A percentile compares a stretch with the other conserved stretches of the same genome.
Evolutionary conservation across 2,329 filamentous ascomycete genomes (phyloP).

Genomic region (Teratosphaeria pseudoeucalypti): DNA sequence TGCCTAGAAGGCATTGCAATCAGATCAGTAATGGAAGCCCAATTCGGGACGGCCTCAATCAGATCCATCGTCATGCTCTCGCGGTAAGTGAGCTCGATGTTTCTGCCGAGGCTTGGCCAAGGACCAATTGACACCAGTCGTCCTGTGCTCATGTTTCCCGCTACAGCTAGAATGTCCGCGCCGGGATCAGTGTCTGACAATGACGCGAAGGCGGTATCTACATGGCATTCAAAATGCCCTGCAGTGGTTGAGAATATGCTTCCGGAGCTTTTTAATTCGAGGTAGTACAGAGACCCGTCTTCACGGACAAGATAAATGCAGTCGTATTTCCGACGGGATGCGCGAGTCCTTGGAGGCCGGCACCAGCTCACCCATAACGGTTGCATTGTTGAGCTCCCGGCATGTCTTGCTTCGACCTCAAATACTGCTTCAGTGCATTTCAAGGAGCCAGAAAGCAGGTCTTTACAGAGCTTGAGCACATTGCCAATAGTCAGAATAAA

Average conservation of each 20-base stretch:
- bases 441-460: slow-evolving; percentile 32
- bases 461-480: slow-evolving; percentile 28
- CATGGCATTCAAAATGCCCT: slow-evolving; percentile 59
- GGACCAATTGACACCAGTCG: slow-evolving; percentile 18
- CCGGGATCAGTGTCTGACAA: slow-evolving; percentile 45
- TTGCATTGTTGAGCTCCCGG: slow-evolving; percentile 15
- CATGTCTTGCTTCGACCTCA: slow-evolving; percentile 5
- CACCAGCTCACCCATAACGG: slow-evolving; percentile 70
- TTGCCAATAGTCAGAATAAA: slow-evolving; percentile 31
- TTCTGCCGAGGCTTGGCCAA: slow-evolving; percentile 28
- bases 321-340: slow-evolving; percentile 56
- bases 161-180: slow-evolving; percentile 69
- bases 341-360: slow-evolving; percentile 57
- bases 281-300: slow-evolving; percentile 67
- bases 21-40: slow-evolving; percentile 44
- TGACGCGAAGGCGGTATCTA: slow-evolving; percentile 73
- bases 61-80: slow-evolving; percentile 35
- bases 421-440: slow-evolving; percentile 4
- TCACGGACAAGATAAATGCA: slow-evolving; percentile 79
- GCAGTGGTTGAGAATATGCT: slow-evolving; percentile 44
- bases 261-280: slow-evolving; percentile 52
- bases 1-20: slow-evolving; percentile 21
- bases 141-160: slow-evolving; percentile 68
- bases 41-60: slow-evolving; percentile 54
- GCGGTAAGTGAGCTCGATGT: slow-evolving; percentile 25